Conservation (phyloP, 331 rosid species). For the Rhamnella rubrinervis region DNA sequence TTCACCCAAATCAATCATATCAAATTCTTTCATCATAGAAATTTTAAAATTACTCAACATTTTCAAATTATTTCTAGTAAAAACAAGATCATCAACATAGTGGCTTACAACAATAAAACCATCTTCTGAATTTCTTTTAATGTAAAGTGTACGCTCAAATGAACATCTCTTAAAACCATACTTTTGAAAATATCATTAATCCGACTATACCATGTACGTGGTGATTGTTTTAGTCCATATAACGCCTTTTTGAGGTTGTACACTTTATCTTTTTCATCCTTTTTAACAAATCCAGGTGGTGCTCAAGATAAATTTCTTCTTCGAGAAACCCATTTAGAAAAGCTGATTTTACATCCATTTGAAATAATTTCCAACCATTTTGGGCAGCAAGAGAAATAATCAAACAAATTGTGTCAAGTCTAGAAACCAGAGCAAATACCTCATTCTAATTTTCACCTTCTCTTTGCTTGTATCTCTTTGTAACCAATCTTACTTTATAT, state of each 20-base stretch:
- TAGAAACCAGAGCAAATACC: background rate
- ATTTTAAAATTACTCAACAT: no score
- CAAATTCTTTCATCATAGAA: no score
- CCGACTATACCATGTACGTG: background rate
- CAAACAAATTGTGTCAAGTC: background rate
- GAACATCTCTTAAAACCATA: no score
- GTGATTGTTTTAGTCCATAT: background rate
- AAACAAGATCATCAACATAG: no score
- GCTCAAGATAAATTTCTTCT: background rate
- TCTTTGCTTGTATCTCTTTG: background rate
- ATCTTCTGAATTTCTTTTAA: no score
- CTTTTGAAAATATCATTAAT: background rate
- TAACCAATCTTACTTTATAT: background rate
- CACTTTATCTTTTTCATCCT: background rate
- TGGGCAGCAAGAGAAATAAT: background rate
- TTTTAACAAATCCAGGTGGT: no score
- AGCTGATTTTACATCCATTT: background rate
- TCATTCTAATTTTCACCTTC: background rate
- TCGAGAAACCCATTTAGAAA: background rate
- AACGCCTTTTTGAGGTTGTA: background rate
- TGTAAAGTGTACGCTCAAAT: no score
- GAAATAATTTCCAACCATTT: background rate
- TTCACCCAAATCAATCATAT: no score
- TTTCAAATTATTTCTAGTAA: no score
- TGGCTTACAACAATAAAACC: no score